These are phyloP conservation scores for Huntiella bhutanensis DNA, from an alignment of 2,329 filamentous ascomycete genomes.

Conservation along the genomic window DNA sequence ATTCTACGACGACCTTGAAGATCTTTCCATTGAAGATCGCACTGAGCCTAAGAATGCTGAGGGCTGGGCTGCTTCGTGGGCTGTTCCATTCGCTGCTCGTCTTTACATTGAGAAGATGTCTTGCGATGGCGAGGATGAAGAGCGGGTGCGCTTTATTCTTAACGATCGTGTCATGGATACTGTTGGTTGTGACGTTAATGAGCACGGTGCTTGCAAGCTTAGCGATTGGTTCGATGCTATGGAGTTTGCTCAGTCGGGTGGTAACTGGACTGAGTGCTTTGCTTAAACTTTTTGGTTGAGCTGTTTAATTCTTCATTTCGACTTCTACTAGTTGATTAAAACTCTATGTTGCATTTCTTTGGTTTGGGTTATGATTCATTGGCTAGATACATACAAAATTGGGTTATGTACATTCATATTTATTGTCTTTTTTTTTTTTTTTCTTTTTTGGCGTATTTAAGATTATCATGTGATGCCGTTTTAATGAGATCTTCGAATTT, in stretches of 20 bases:
- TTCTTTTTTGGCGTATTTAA: too few relatives aligned
- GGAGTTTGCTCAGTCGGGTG: slow-evolving; percentile 52
- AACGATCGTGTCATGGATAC: slow-evolving; percentile 69
- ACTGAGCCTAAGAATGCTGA: slow-evolving; percentile 32
- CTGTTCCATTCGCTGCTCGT: slow-evolving; percentile 62
- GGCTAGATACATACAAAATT: too few relatives aligned
- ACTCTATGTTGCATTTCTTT: not conserved
- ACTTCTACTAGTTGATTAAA: not conserved
- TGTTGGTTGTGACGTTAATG: slow-evolving; percentile 49
- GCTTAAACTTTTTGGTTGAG: slow-evolving; percentile 12
- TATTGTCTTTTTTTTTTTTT: too few relatives aligned
- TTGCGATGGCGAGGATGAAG: slow-evolving; percentile 40
- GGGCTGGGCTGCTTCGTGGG: slow-evolving; percentile 60
- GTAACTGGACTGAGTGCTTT: slow-evolving; percentile 53
- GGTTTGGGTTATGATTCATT: too few relatives aligned
- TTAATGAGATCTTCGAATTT: too few relatives aligned
- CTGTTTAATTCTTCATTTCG: not conserved
- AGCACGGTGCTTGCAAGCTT: slow-evolving; percentile 50
- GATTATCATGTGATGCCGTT: too few relatives aligned
- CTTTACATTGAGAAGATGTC: slow-evolving; percentile 78
- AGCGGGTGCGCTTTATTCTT: slow-evolving; percentile 60
- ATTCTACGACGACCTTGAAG: slow-evolving; percentile 47
- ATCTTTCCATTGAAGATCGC: slow-evolving; percentile 32
- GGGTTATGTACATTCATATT: too few relatives aligned
- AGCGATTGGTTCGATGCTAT: slow-evolving; percentile 55